A percentile compares a stretch with the other conserved stretches of the same genome.
Conservation (phyloP, 441 rosid genomes). For the Bruguiera hainesii region DNA sequence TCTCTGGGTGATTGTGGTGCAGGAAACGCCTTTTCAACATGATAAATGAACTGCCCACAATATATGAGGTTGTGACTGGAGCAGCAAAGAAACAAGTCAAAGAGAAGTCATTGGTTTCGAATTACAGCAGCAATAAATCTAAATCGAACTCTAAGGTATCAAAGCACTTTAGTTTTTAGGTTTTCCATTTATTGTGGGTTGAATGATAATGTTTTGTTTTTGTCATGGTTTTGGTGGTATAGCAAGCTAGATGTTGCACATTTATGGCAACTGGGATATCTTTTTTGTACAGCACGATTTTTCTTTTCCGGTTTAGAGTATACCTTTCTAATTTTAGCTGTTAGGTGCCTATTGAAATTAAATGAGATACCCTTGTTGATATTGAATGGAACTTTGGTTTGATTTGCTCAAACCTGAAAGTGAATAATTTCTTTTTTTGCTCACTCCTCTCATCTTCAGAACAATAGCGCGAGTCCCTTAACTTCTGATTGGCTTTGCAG, state of each 20-base stretch:
- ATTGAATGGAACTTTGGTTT: neutral
- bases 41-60: slow-evolving; percentile 65
- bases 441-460: neutral
- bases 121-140: slow-evolving; percentile 52
- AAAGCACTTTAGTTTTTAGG: neutral
- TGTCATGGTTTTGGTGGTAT: too few species aligned
- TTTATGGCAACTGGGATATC: neutral
- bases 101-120: slow-evolving; percentile 43
- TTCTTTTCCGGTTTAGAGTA: too few species aligned
- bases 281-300: too few species aligned
- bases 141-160: slow-evolving; percentile 55
- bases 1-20: slow-evolving; percentile 20
- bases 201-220: neutral
- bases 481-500: slow-evolving; percentile 27
- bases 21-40: slow-evolving; percentile 61
- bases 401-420: neutral
- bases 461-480: neutral
- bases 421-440: neutral
- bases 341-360: slow-evolving; percentile 1
- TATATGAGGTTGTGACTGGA: slow-evolving; percentile 60
- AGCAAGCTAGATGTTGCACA: neutral
- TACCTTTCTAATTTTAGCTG: neutral
- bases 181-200: neutral
- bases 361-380: neutral
- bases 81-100: slow-evolving; percentile 34